Percentiles rank a stretch among this genome's conserved stretches.
phyloP scores from a whole-genome alignment of 75 land plant species.

The Sequoia sempervirens region DNA sequence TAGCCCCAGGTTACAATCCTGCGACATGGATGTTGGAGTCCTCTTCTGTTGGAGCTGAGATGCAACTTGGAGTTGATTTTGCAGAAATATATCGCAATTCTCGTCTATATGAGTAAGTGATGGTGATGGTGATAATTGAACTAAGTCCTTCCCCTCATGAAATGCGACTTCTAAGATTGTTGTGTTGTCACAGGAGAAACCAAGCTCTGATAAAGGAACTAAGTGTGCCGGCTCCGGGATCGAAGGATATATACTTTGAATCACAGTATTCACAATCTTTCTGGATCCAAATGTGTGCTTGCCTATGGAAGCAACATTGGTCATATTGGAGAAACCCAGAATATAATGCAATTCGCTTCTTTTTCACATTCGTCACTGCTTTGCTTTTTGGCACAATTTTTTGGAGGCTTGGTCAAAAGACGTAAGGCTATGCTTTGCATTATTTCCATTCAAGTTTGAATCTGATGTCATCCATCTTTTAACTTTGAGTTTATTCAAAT shows the following conservation, averaged over 20 bases:
- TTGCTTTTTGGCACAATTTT: constrained; percentile 78
- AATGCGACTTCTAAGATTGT: too few species aligned
- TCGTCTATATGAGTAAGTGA: constrained; percentile 34
- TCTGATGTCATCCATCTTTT: neutral
- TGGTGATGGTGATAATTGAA: neutral
- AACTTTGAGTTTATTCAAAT: neutral
- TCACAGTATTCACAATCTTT: constrained; percentile 33
- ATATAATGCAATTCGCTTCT: constrained; percentile 65
- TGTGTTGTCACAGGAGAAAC: constrained; percentile 28
- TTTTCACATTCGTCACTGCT: constrained; percentile 67
- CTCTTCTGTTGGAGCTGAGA: neutral
- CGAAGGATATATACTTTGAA: constrained; percentile 30
- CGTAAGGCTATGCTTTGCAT: neutral
- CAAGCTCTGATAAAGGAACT: constrained; percentile 61
- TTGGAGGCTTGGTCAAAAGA: constrained; percentile 57
- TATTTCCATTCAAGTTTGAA: neutral
- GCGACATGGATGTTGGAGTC: constrained; percentile 60
- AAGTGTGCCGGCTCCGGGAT: constrained; percentile 44
- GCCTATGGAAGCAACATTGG: constrained; percentile 49
- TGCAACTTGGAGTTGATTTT: constrained; percentile 39
- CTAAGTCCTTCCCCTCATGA: neutral
- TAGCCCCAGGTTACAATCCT: constrained; percentile 39
- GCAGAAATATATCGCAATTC: constrained; percentile 45
- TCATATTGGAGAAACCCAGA: constrained; percentile 49
- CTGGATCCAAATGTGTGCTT: constrained; percentile 26